Conservation (phyloP, 805 yeast genomes). For the Hanseniaspora valbyensis region DNA sequence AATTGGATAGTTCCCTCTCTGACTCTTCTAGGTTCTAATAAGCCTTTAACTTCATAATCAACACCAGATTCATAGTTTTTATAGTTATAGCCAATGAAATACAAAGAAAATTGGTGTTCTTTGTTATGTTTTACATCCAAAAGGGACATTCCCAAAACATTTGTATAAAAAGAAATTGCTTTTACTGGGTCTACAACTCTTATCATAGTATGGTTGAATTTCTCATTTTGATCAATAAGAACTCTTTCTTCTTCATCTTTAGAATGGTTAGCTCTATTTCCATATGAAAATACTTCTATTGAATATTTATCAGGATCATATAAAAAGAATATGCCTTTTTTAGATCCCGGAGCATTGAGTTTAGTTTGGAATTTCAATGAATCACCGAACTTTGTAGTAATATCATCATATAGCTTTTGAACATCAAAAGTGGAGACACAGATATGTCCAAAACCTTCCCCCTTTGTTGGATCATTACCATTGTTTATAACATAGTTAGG, state of each 20-base stretch:
- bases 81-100: constrained; percentile 61
- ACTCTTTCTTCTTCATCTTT: constrained; percentile 15
- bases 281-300: constrained; percentile 74
- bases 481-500: constrained; percentile 48
- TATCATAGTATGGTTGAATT: constrained; percentile 82
- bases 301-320: constrained; percentile 95
- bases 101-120: constrained; percentile 68
- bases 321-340: constrained; percentile 83
- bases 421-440: constrained; percentile 83
- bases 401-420: constrained; percentile 36
- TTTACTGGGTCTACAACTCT: constrained; percentile 75
- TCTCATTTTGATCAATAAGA: constrained; percentile 22
- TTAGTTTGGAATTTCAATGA: constrained; percentile 55
- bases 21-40: constrained; percentile 26
- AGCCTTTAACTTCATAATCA: not conserved
- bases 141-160: constrained; percentile 71
- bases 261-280: constrained; percentile 18
- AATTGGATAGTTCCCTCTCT: constrained; percentile 71
- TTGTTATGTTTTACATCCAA: constrained; percentile 45
- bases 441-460: constrained; percentile 84
- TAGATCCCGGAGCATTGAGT: constrained; percentile 71
- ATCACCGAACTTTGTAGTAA: constrained; percentile 35
- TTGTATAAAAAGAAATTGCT: constrained; percentile 67
- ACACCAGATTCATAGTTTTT: constrained; percentile 21
- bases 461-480: constrained; percentile 72